These are phyloP conservation scores for Raphanus raphanistrum DNA, from an alignment of 345 rosid genomes.

Conservation along the genomic window DNA sequence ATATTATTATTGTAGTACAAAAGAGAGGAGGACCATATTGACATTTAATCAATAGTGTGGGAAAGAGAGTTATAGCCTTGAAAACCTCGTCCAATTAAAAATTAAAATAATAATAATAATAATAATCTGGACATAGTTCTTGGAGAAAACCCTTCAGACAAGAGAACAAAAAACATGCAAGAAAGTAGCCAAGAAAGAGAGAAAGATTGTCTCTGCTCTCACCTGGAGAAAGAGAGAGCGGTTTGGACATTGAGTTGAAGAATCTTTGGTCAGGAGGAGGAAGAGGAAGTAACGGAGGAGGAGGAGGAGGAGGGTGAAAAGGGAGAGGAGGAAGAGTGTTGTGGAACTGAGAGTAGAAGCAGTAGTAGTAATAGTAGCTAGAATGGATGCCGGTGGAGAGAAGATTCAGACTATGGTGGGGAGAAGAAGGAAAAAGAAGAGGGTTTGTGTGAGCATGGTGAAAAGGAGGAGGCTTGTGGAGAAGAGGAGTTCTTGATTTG, in stretches of 20 bases:
- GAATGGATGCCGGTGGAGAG: constrained; percentile 13
- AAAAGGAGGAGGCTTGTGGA: constrained; percentile 36
- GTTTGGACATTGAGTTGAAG: constrained; percentile 52
- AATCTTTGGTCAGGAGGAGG: constrained; percentile 46
- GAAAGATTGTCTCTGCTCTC: constrained; percentile 32
- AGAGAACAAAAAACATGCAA: constrained; percentile 37
- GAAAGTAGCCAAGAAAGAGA: constrained; percentile 47
- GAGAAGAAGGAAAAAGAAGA: constrained; percentile 31
- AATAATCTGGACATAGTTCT: constrained; percentile 15
- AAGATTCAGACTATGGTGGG: constrained; percentile 26
- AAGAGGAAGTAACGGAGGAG: constrained; percentile 53
- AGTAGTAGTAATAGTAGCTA: constrained; percentile 45
- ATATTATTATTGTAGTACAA: neutral
- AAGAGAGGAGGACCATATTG: constrained; percentile 29
- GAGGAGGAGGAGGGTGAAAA: constrained; percentile 76
- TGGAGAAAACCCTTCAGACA: constrained; percentile 18
- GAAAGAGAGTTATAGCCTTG: constrained; percentile 28
- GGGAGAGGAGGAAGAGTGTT: constrained; percentile 58
- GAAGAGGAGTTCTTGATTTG: constrained; percentile 46
- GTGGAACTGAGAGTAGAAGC: constrained; percentile 57
- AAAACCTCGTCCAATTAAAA: constrained; percentile 30
- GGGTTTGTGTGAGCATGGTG: constrained; percentile 45
- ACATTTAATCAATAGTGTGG: constrained; percentile 24
- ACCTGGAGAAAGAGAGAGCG: constrained; percentile 54
- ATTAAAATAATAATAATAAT: neutral